Evolutionary conservation across 495 filamentous ascomycete species (phyloP).

Genomic region (Penicillium fimorum): DNA sequence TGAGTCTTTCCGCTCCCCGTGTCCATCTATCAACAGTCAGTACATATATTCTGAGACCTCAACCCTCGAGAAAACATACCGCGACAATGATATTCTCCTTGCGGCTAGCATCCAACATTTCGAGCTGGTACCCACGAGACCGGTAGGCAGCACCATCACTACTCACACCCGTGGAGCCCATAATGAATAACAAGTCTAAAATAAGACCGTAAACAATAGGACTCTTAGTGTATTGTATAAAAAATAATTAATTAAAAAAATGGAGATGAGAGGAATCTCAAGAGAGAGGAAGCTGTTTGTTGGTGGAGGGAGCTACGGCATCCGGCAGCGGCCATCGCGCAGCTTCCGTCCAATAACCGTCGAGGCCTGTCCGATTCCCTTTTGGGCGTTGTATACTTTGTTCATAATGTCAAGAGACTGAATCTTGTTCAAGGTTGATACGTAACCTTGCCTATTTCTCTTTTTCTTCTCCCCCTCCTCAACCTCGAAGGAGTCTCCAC

Average conservation of each 20-base stretch:
- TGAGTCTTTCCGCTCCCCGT: conserved; percentile 92
- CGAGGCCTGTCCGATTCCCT: background rate
- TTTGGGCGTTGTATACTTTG: background rate
- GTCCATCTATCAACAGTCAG: conserved; percentile 64
- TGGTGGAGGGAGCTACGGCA: background rate
- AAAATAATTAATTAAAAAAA: too few species aligned
- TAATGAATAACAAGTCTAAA: background rate
- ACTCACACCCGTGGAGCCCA: background rate
- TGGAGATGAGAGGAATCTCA: background rate
- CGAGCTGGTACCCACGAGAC: conserved; percentile 76
- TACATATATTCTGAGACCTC: background rate
- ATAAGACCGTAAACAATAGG: background rate
- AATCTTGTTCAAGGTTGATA: background rate
- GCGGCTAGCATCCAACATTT: conserved; percentile 87
- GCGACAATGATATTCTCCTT: conserved; percentile 79
- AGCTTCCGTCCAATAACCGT: background rate
- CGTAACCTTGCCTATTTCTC: too few species aligned
- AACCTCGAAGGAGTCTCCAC: too few species aligned
- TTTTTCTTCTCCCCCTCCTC: too few species aligned
- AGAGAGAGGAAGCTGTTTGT: background rate
- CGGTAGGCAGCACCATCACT: conserved; percentile 22
- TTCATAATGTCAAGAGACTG: background rate
- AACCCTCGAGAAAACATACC: conserved; percentile 43
- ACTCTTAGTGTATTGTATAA: background rate
- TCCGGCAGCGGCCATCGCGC: conserved; percentile 5